These are phyloP conservation scores for Wallacemonas sp. DNA, from an alignment of 208 protist genomes.

Conservation along the genomic window DNA sequence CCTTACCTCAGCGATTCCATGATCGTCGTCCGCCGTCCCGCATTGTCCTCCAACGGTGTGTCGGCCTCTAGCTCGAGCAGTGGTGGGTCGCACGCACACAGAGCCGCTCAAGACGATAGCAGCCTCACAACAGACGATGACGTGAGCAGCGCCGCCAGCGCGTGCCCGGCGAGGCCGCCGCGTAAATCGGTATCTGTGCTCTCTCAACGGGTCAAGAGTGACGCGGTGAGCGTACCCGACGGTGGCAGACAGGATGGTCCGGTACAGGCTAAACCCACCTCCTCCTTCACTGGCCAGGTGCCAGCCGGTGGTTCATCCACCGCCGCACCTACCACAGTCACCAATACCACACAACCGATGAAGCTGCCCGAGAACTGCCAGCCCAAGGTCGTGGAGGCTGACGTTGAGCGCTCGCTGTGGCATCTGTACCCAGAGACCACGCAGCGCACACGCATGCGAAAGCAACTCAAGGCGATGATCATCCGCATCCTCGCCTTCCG, in stretches of 20 bases:
- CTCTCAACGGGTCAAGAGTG: conserved; percentile 26
- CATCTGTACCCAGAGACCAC: conserved; percentile 50
- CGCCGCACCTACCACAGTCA: no score
- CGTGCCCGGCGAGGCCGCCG: not conserved
- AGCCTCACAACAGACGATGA: not conserved
- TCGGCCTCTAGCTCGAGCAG: no score
- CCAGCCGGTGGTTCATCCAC: no score
- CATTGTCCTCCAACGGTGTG: no score
- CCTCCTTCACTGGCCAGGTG: no score
- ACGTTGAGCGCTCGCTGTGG: conserved; percentile 82
- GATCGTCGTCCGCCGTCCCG: conserved; percentile 11
- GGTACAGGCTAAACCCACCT: no score
- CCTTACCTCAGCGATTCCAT: conserved; percentile 40
- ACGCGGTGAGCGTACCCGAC: not conserved
- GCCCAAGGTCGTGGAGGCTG: conserved; percentile 65
- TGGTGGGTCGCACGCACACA: not conserved
- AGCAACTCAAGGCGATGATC: conserved; percentile 45
- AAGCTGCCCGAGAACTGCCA: conserved; percentile 76
- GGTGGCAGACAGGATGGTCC: not conserved
- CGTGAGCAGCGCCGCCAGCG: not conserved
- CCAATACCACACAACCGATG: conserved; percentile 18
- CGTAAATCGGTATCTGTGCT: conserved; percentile 27
- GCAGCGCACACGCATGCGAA: conserved; percentile 46
- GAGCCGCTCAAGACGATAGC: conserved; percentile 1
- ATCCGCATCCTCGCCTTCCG: conserved; percentile 56